Evolutionary conservation across 192 early-diverging fungal species (phyloP), one percentile per base, ranked within the genome.

Genomic region (Piromyces finnis): DNA sequence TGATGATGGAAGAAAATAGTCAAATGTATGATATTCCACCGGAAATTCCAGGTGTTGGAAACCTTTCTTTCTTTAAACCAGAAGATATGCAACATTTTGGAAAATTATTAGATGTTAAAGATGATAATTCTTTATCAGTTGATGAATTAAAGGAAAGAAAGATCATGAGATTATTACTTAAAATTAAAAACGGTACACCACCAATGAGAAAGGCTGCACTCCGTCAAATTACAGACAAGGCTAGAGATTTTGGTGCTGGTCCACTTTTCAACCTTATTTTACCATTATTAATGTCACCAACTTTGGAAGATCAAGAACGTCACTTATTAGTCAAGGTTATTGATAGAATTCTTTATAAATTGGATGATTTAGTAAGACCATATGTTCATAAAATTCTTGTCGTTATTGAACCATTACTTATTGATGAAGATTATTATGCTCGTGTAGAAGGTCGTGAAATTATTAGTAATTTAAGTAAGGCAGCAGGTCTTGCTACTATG

Each of bases 361-460:
- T 99, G 78, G 98, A 97, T 83, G 96, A 96, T 78, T 89, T 96
- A 37, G 98, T 96, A 12, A 93, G 96, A 26, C 97, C 97, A 11
- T 98, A 90, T 83, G 96, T 96, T 28, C 98, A 98, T 90, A 96
- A 96, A 84, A 98, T 99, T 79, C 91, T 99, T n/a, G 96, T 98
- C 14, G 97, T 98, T 0, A 97, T 98, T 81, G 96, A 98, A 86
- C 98, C 98, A 0, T 87, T 98, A 82, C 85, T 99, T 78, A 98
- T 98, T 82, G 97, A 98, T 81, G 94, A 94, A 83, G 97, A 99
- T 86, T 97, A 97, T 82, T 98, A 97, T 84, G 96, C 97, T 29
- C 92, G 97, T 28, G 92, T 94, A 12, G 97, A 99, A 88, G 97
- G 95, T 59, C 92, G 97, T 79, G 97, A 98, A 83, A 96, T 99